A percentile compares a stretch with the other conserved stretches of the same genome.
Evolutionary conservation across 176 grass and related monocot genomes (phyloP).

Genomic region (Panicum miliaceum): DNA sequence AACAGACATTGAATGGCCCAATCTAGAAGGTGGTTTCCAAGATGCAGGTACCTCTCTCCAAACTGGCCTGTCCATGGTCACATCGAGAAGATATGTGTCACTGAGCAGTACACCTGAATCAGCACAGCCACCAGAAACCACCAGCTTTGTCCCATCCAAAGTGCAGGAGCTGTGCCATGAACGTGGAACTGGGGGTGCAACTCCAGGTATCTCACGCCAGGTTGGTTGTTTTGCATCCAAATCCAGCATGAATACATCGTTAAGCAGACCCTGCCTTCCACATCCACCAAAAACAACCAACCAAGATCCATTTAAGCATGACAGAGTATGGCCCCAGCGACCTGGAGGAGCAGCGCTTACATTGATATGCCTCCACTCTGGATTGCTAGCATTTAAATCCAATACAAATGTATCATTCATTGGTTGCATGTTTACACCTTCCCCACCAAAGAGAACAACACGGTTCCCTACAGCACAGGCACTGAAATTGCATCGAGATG

Average conservation of each 20-base stretch:
- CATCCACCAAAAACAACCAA: slow-evolving; percentile 92
- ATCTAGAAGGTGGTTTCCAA: slow-evolving; percentile 83
- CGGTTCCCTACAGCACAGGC: slow-evolving; percentile 92
- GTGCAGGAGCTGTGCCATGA: slow-evolving; percentile 95
- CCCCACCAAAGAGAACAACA: slow-evolving; percentile 89
- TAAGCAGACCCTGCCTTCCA: slow-evolving; percentile 79
- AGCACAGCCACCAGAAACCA: slow-evolving; percentile 92
- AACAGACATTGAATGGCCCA: slow-evolving; percentile 79
- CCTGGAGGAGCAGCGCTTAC: slow-evolving; percentile 82
- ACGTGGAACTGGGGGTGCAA: slow-evolving; percentile 83
- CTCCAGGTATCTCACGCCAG: slow-evolving; percentile 86
- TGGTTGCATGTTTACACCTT: slow-evolving; percentile 97
- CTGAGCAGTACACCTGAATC: slow-evolving; percentile 92
- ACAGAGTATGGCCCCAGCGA: slow-evolving; percentile 86
- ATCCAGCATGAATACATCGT: slow-evolving; percentile 95
- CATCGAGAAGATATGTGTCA: slow-evolving; percentile 89
- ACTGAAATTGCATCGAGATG: slow-evolving; percentile 97
- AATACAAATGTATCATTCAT: slow-evolving; percentile 97
- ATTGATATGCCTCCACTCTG: slow-evolving; percentile 89
- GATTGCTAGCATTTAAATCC: slow-evolving; percentile 90
- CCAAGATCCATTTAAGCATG: slow-evolving; percentile 89
- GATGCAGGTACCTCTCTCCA: slow-evolving; percentile 91
- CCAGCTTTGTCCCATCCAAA: slow-evolving; percentile 84
- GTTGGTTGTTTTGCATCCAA: slow-evolving; percentile 86
- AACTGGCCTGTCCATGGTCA: slow-evolving; percentile 84